Conservation (phyloP, 305 asterid genomes). For the Rubia balearica region DNA sequence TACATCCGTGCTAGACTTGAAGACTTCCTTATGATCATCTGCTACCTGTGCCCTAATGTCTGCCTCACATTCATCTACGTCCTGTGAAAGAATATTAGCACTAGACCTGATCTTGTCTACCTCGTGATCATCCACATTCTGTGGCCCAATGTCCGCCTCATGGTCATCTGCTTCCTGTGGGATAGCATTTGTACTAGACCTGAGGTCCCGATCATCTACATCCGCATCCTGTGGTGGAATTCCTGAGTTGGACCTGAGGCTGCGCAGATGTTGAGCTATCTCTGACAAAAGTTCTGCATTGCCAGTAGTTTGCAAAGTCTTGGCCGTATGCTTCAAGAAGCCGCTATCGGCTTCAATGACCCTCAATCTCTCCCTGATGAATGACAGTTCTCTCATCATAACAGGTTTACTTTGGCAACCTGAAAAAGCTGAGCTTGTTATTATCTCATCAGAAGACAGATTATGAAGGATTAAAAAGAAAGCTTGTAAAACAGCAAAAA, state of each 20-base stretch:
- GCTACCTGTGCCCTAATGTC: background rate
- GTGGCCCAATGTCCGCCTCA: no score
- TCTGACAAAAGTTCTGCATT: slow-evolving; percentile 67
- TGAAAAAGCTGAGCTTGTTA: slow-evolving; percentile 8
- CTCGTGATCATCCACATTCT: background rate
- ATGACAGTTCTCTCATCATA: slow-evolving; percentile 55
- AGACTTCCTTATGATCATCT: background rate
- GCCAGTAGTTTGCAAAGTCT: slow-evolving; percentile 58
- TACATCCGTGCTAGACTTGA: background rate
- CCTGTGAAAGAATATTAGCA: no score
- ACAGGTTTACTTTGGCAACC: slow-evolving; percentile 33
- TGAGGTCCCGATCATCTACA: background rate
- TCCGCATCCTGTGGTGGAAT: background rate
- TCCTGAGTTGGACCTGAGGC: slow-evolving; percentile 20
- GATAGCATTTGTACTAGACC: background rate
- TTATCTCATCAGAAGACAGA: background rate
- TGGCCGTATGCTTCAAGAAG: slow-evolving; percentile 74
- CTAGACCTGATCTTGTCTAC: background rate
- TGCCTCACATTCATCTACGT: no score
- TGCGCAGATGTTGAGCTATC: slow-evolving; percentile 70
- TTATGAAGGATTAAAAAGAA: background rate
- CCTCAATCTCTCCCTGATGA: slow-evolving; percentile 58
- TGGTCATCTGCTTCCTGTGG: background rate
- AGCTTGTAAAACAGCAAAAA: background rate
- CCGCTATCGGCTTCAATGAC: slow-evolving; percentile 83